These are phyloP conservation scores for Fomitopsis betulina DNA, from an alignment of 1,284 basidiomycete genomes.

Conservation along the genomic window DNA sequence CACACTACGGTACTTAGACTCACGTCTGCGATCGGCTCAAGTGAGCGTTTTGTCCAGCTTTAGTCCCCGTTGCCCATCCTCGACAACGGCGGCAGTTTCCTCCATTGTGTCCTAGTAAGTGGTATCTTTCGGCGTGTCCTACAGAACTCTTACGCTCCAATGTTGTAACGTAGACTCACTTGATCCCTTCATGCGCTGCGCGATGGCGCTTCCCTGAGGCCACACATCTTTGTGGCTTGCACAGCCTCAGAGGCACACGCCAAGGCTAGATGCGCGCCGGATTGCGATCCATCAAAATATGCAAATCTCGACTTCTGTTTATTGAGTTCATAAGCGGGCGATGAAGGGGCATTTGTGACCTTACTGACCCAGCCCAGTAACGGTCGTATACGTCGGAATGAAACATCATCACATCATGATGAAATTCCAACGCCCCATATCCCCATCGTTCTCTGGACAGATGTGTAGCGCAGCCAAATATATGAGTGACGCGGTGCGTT, in stretches of 20 bases:
- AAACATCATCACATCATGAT: conserved; percentile 1
- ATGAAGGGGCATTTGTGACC: neutral
- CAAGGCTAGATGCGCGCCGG: neutral
- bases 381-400: neutral
- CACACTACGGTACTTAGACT: too few relatives aligned
- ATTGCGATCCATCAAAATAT: neutral
- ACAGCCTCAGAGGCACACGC: neutral
- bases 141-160: too few relatives aligned
- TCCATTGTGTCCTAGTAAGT: too few relatives aligned
- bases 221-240: neutral
- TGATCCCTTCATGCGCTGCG: neutral
- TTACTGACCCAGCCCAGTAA: neutral
- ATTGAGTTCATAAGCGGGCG: neutral
- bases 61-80: too few relatives aligned
- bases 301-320: neutral
- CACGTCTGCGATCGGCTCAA: too few relatives aligned
- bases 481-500: neutral
- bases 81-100: too few relatives aligned
- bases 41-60: too few relatives aligned
- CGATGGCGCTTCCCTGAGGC: too few relatives aligned
- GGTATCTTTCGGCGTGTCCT: too few relatives aligned
- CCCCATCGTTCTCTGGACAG: neutral
- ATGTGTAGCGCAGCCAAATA: neutral
- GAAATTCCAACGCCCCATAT: neutral
- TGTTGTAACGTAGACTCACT: neutral